Evolutionary conservation across 2,329 filamentous ascomycete species (phyloP).

Genomic region (Akanthomyces muscarius): DNA sequence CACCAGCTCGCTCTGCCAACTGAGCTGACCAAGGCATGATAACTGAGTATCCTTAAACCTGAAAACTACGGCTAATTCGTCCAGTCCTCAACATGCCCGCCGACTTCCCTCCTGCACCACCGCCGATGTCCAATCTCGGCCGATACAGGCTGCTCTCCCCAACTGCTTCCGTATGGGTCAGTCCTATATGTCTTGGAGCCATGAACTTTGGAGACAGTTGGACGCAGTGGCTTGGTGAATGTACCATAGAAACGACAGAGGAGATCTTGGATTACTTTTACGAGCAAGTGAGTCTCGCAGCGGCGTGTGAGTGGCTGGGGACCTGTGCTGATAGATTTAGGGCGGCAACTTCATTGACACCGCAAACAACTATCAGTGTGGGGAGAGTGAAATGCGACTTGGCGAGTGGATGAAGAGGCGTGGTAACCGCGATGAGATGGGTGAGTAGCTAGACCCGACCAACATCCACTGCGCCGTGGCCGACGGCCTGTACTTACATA

Average conservation of each 20-base stretch:
- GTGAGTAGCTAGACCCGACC: not conserved
- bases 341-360: constrained; percentile 71
- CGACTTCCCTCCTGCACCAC: constrained; percentile 37
- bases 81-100: constrained; percentile 11
- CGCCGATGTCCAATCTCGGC: constrained; percentile 56
- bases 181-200: constrained; percentile 59
- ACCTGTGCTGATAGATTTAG: not conserved
- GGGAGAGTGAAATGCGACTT: constrained; percentile 61
- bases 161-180: constrained; percentile 62
- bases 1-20: too few species aligned
- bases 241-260: constrained; percentile 59
- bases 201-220: constrained; percentile 63
- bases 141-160: constrained; percentile 65
- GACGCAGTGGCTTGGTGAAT: constrained; percentile 56
- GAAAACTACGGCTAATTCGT: not conserved
- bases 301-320: not conserved
- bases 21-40: not conserved
- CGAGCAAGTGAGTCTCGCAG: constrained; percentile 39
- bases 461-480: too few species aligned
- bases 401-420: constrained; percentile 67
- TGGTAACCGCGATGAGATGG: constrained; percentile 60
- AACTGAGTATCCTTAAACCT: not conserved
- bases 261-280: constrained; percentile 64
- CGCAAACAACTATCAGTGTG: constrained; percentile 62
- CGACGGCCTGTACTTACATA: not conserved